Conservation (phyloP, 2,329 filamentous ascomycete genomes). For the Ceratocystiopsis brevicomis region DNA sequence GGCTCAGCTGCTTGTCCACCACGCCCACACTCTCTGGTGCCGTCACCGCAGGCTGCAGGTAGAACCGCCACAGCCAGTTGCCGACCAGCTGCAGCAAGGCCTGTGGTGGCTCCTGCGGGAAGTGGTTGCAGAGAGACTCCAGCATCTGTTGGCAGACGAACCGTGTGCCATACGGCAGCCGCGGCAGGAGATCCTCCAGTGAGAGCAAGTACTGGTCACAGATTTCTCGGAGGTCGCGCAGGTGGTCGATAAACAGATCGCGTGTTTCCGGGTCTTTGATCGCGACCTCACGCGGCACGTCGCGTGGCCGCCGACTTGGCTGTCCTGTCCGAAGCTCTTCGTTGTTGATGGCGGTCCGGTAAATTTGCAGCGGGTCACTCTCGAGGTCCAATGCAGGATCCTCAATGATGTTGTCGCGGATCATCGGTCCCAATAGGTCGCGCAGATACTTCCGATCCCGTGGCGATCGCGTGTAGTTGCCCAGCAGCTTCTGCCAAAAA, state of each 20-base stretch:
- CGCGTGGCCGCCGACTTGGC: constrained; percentile 60
- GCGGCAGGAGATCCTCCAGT: constrained; percentile 65
- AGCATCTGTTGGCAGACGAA: constrained; percentile 79
- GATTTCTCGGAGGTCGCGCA: constrained; percentile 86
- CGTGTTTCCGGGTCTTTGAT: constrained; percentile 89
- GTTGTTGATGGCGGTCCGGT: constrained; percentile 87
- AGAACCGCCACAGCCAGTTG: constrained; percentile 87
- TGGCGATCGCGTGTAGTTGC: constrained; percentile 77
- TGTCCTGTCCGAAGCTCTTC: constrained; percentile 85
- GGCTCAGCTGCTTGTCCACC: constrained; percentile 72
- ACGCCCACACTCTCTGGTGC: constrained; percentile 86
- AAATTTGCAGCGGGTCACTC: constrained; percentile 94
- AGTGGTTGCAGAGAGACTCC: constrained; percentile 55
- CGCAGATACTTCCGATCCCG: constrained; percentile 83
- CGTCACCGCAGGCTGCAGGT: constrained; percentile 76
- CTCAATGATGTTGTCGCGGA: constrained; percentile 83
- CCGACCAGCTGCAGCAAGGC: constrained; percentile 67
- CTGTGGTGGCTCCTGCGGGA: constrained; percentile 60
- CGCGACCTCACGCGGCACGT: constrained; percentile 81
- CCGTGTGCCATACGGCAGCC: constrained; percentile 83
- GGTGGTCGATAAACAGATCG: constrained; percentile 79
- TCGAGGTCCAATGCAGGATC: constrained; percentile 82
- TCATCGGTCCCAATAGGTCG: constrained; percentile 64
- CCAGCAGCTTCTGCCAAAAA: constrained; percentile 78
- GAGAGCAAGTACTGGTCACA: constrained; percentile 74